phyloP scores from a whole-genome alignment of 176 grass and related monocot species.

The Paspalum vaginatum region DNA sequence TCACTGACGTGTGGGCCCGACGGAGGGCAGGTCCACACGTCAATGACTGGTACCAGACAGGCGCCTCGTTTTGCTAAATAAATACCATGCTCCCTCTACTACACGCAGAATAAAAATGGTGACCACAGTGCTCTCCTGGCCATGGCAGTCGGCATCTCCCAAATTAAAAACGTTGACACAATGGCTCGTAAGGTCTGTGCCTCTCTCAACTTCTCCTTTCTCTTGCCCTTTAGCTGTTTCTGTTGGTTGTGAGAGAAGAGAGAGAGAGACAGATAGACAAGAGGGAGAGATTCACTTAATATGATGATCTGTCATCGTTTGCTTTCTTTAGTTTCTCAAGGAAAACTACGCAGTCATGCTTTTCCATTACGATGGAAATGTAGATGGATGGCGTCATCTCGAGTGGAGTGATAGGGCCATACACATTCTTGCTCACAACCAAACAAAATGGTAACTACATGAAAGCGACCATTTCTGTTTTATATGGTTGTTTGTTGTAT shows the following conservation, averaged over 20 bases:
- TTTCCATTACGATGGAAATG: constrained; percentile 97
- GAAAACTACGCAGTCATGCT: constrained; percentile 87
- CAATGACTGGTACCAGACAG: too few species aligned
- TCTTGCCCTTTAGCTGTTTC: not conserved
- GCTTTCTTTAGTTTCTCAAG: constrained; percentile 70
- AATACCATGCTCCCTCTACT: not conserved
- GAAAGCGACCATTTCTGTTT: not conserved
- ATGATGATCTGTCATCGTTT: not conserved
- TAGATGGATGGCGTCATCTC: constrained; percentile 85
- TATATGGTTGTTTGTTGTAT: not conserved
- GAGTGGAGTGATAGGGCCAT: constrained; percentile 85
- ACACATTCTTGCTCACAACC: constrained; percentile 85
- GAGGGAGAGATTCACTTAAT: not conserved
- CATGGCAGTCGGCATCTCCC: constrained; percentile 91
- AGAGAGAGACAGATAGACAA: too few species aligned
- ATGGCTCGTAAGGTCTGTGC: constrained; percentile 73
- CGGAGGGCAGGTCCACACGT: too few species aligned
- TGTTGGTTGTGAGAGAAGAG: not conserved
- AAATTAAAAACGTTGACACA: constrained; percentile 80
- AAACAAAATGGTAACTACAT: constrained; percentile 84
- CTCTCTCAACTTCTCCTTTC: not conserved
- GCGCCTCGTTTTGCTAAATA: not conserved
- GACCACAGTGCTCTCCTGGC: constrained; percentile 71
- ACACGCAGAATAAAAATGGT: constrained; percentile 55
- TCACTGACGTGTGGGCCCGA: too few species aligned